A percentile compares a stretch with the other conserved stretches of the same genome.
Evolutionary conservation across 2,329 filamentous ascomycete species (phyloP).

Genomic region (Pseudovirgaria hyperparasitica): DNA sequence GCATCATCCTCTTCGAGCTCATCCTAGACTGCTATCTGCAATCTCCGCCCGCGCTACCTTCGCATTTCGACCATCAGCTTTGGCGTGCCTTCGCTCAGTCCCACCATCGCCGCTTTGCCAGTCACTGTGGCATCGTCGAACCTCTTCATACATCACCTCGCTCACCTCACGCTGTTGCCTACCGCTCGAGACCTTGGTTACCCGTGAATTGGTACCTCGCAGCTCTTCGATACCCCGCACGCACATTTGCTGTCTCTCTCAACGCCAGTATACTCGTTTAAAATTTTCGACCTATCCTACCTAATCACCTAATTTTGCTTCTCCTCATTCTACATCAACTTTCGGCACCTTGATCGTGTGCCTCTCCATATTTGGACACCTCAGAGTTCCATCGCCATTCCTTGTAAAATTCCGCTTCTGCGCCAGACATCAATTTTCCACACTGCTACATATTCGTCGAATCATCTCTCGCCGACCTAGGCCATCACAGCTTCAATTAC

Average conservation of each 20-base stretch:
- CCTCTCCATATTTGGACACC: constrained; percentile 6
- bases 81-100: neutral
- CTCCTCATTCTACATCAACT: constrained; percentile 5
- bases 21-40: constrained; percentile 9
- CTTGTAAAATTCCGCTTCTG: constrained; percentile 11
- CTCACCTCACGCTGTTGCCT: constrained; percentile 5
- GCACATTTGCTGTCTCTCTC: neutral
- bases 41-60: constrained; percentile 9
- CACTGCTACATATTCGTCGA: constrained; percentile 13
- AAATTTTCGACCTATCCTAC: constrained; percentile 6
- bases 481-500: constrained; percentile 17
- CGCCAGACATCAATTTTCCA: constrained; percentile 8
- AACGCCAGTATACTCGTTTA: too few relatives aligned
- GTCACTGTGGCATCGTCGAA: neutral
- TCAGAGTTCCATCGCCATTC: constrained; percentile 6
- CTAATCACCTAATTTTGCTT: constrained; percentile 2
- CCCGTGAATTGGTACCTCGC: constrained; percentile 6
- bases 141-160: constrained; percentile 1
- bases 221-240: constrained; percentile 1
- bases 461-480: constrained; percentile 18
- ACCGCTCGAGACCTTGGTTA: constrained; percentile 6
- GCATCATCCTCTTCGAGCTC: constrained; percentile 11
- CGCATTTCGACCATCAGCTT: constrained; percentile 4
- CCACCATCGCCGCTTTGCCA: neutral
- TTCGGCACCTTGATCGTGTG: constrained; percentile 10